These are phyloP conservation scores for Venturia oleaginea DNA, from an alignment of 2,329 filamentous ascomycete species.

Conservation along the genomic window DNA sequence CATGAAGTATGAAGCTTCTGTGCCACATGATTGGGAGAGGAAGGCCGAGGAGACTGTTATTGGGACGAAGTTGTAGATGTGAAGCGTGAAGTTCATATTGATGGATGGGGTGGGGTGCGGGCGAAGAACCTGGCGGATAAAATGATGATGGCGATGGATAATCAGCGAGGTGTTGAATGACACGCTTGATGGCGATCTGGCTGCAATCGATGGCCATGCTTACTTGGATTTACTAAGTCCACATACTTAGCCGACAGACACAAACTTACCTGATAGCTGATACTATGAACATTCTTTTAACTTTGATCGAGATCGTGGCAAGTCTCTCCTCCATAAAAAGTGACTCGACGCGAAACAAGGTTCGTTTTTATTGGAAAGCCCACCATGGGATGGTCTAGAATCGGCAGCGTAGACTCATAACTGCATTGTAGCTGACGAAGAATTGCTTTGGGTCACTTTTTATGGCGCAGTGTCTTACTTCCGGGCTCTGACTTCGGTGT, in stretches of 20 bases:
- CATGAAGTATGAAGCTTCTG: conserved; percentile 1
- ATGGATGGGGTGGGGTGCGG: neutral
- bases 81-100: neutral
- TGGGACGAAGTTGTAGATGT: conserved; percentile 16
- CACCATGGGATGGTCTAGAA: too few species aligned
- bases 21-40: conserved; percentile 6
- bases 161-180: neutral
- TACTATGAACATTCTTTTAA: neutral
- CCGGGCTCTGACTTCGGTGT: too few species aligned
- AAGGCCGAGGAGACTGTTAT: neutral
- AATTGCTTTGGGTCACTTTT: too few species aligned
- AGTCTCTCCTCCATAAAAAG: too few species aligned
- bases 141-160: neutral
- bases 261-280: neutral
- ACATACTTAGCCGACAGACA: neutral
- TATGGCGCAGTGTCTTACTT: too few species aligned
- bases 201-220: neutral
- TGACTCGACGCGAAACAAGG: too few species aligned
- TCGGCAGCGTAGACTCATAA: too few species aligned
- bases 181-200: neutral
- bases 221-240: neutral
- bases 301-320: too few species aligned
- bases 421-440: too few species aligned
- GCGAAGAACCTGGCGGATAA: neutral
- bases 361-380: too few species aligned